A percentile compares a stretch with the other conserved stretches of the same genome.
phyloP scores from a whole-genome alignment of 208 protist species.

The Crithidia brevicula region DNA sequence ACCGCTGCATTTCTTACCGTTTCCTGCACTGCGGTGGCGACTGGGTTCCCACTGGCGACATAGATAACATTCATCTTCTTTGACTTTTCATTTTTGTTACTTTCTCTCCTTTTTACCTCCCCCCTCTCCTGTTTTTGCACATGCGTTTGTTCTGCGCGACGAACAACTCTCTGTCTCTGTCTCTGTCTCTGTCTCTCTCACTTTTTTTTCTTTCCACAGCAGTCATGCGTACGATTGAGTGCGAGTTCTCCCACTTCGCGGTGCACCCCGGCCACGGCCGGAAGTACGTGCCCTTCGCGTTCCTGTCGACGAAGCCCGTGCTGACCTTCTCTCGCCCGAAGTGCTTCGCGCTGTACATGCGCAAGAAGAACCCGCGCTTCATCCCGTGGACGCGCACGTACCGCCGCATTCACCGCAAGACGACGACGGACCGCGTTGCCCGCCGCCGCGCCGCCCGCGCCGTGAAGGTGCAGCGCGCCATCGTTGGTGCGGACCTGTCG shows the following conservation, averaged over 20 bases:
- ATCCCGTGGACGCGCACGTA: conserved; percentile 93
- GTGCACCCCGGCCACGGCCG: conserved; percentile 95
- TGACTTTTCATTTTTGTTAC: not conserved
- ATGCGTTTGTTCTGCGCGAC: too few species aligned
- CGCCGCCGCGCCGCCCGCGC: conserved; percentile 83
- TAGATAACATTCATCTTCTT: not conserved
- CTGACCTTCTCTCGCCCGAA: conserved; percentile 92
- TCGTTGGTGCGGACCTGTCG: conserved; percentile 88
- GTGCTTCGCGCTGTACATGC: conserved; percentile 92
- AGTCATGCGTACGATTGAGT: conserved; percentile 92
- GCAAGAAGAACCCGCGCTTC: conserved; percentile 95
- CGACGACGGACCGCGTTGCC: conserved; percentile 79
- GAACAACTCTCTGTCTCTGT: conserved; percentile 1
- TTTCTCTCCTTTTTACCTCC: conserved; percentile 24
- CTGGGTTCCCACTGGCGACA: too few species aligned
- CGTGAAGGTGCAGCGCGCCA: conserved; percentile 78
- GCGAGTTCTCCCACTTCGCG: conserved; percentile 93
- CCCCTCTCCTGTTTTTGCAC: too few species aligned
- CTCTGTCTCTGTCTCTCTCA: not conserved
- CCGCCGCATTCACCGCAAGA: conserved; percentile 94
- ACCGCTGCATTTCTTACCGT: too few species aligned
- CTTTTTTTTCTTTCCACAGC: conserved; percentile 19
- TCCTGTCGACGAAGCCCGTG: conserved; percentile 94
- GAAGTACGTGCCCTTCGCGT: conserved; percentile 93
- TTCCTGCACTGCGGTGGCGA: too few species aligned